A percentile compares a stretch with the other conserved stretches of the same genome.
phyloP scores from a whole-genome alignment of 2,329 filamentous ascomycete species.

The Monilinia laxa region DNA sequence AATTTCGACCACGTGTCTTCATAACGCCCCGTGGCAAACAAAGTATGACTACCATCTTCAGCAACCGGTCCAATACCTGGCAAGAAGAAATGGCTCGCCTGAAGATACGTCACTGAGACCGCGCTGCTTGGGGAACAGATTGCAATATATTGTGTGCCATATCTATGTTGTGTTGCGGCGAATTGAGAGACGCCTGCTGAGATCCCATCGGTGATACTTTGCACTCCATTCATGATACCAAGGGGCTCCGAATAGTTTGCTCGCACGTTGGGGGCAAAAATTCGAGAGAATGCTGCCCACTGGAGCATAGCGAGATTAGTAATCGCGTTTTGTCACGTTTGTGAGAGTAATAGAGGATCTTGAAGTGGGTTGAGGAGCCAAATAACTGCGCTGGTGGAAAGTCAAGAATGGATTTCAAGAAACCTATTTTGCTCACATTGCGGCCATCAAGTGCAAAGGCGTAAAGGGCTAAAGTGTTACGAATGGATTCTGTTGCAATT shows the following conservation, averaged over 20 bases:
- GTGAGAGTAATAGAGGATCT: neutral
- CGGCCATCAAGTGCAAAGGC: neutral
- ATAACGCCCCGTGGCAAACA: neutral
- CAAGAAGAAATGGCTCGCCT: neutral
- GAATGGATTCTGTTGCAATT: neutral
- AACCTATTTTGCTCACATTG: neutral
- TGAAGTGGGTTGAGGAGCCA: neutral
- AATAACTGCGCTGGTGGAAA: neutral
- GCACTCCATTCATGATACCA: neutral
- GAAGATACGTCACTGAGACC: neutral
- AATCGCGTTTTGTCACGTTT: neutral
- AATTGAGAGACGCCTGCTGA: neutral
- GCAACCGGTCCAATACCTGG: neutral
- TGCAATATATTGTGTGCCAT: neutral
- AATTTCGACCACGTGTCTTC: neutral
- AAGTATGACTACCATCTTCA: neutral
- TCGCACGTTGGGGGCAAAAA: neutral
- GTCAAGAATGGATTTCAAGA: neutral
- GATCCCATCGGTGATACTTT: neutral
- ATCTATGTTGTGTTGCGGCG: neutral
- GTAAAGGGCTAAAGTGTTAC: slow-evolving; percentile 2
- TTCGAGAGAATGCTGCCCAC: neutral
- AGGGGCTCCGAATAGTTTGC: neutral
- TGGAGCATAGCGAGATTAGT: neutral
- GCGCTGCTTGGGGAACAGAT: neutral